Conservation (phyloP, 805 yeast species). For the Saccharomycopsis selenospora region DNA sequence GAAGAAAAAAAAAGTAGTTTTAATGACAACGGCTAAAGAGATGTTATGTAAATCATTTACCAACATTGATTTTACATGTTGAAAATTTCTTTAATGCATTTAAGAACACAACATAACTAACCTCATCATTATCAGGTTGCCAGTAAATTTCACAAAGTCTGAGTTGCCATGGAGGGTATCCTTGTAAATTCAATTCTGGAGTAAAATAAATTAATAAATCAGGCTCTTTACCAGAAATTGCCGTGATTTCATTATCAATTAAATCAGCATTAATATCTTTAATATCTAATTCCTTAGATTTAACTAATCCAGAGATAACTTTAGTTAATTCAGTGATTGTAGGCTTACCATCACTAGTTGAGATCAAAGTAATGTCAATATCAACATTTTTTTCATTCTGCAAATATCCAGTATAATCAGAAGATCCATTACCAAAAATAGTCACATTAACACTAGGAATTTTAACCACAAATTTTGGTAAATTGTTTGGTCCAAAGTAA, state of each 20-base stretch:
- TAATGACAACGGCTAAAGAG: too few species aligned
- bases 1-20: too few species aligned
- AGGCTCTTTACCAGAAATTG: slow-evolving; percentile 85
- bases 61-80: slow-evolving; percentile 79
- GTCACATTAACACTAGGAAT: slow-evolving; percentile 60
- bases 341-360: slow-evolving; percentile 79
- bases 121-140: slow-evolving; percentile 79
- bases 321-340: slow-evolving; percentile 83
- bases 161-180: slow-evolving; percentile 97
- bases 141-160: slow-evolving; percentile 85
- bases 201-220: slow-evolving; percentile 80
- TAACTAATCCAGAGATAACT: slow-evolving; percentile 73
- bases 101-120: slow-evolving; percentile 74
- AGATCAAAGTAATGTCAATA: slow-evolving; percentile 58
- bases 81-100: slow-evolving; percentile 72
- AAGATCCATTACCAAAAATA: slow-evolving; percentile 32
- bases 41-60: too few species aligned
- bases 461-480: slow-evolving; percentile 55
- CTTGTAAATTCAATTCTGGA: slow-evolving; percentile 83
- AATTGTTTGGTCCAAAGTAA: slow-evolving; percentile 65
- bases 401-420: slow-evolving; percentile 7
- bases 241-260: slow-evolving; percentile 65
- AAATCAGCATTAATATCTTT: slow-evolving; percentile 67
- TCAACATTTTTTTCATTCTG: slow-evolving; percentile 29
- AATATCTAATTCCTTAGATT: slow-evolving; percentile 49